Evolutionary conservation across 108 stramenopile species (phyloP).

Genomic region (Cyclostephanos tholiformis): DNA sequence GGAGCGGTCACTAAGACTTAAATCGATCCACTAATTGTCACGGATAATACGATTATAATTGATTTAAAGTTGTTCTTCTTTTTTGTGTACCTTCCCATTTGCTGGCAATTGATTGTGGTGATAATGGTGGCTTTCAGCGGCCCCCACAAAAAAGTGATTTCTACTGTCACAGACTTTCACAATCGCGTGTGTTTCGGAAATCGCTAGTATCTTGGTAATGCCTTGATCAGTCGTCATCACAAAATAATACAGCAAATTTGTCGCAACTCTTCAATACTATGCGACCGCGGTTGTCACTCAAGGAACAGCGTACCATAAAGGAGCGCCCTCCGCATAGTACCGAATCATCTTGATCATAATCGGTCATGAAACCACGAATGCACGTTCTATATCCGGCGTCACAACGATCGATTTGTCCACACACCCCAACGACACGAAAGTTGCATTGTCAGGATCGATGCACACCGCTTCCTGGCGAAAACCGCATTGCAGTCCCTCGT

Average conservation of each 20-base stretch:
- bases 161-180: background rate
- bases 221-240: background rate
- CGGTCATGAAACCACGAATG: constrained; percentile 43
- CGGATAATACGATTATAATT: background rate
- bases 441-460: constrained; percentile 64
- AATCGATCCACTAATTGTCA: no score
- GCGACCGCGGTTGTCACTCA: background rate
- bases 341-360: background rate
- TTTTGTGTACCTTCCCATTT: background rate
- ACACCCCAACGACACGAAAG: constrained; percentile 64
- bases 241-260: background rate
- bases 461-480: constrained; percentile 84
- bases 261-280: background rate
- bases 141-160: background rate
- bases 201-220: background rate
- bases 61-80: background rate
- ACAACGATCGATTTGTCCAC: constrained; percentile 80
- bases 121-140: background rate
- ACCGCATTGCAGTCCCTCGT: constrained; percentile 79
- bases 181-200: background rate
- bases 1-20: background rate
- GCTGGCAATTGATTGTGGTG: background rate
- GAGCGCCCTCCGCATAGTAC: no score
- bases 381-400: constrained; percentile 72
- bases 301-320: background rate